Base-by-base conservation (phyloP, 257 asterid species). In the Forsythia viridissima region DNA sequence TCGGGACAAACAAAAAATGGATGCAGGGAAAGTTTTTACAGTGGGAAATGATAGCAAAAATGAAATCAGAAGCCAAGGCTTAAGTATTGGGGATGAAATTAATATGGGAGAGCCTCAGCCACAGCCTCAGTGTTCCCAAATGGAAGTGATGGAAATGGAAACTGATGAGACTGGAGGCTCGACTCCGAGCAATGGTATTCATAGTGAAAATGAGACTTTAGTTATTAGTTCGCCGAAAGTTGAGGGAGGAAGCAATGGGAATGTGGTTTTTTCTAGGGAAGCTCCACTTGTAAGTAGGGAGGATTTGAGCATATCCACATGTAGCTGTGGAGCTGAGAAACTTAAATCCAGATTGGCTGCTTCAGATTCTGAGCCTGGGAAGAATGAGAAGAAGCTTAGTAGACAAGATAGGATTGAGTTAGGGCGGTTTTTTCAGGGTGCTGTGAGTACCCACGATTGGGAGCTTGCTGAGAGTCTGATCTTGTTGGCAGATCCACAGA, bases 371-470 rank as follows among this genome's bases (percentile, higher is more conserved):
- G 92, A 88, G 82, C 79, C 85, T n/a, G 93, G 91, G 40, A 93
- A 90, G 80, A 84, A 85, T 72, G 96, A 88, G 77, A 91, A 86
- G 88, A 95, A 90, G 91, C 97, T 92, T 63, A 93, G 94, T 79
- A 89, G 97, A 48, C 97, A 90, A 74, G 97, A 93, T 79, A 91
- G 99, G 81, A 90, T 92, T 20, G 99, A 95, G 85, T 75, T 94
- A 79, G 97, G 97, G 11, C 89, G 97, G 69, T 75, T 96, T 88
- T 96, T 96, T 86, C 97, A 96, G 81, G 94, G 97, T 39, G 96
- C 98, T 76, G 95, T 95, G 86, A 96, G 97, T 86, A 79, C 94
- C 41, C 94, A 87, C 79, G 96, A 92, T 75, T 96, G 99, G 99
- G 98, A 92, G 84, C 94, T 90, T 44, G 96, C 97, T 0, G 99